A percentile compares a stretch with the other conserved stretches of the same genome.
These are phyloP conservation scores for Candida methanosorbosa DNA, from an alignment of 805 yeast species.

Conservation along the genomic window DNA sequence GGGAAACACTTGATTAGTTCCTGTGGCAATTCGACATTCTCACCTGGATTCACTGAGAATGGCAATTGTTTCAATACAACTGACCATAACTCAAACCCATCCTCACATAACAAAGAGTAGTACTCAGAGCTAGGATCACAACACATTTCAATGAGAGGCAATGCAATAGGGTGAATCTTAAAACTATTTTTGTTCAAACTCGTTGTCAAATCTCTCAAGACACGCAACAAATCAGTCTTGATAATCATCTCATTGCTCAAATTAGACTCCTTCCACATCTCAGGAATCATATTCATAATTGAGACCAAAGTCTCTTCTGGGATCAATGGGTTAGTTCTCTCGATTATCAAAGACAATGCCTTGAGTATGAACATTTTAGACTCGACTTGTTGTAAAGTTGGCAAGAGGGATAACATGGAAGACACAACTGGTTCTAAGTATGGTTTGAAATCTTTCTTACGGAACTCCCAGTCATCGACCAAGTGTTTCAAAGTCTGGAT, in stretches of 20 bases:
- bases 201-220: conserved; percentile 45
- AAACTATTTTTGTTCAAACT: conserved; percentile 48
- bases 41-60: no score
- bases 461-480: conserved; percentile 83
- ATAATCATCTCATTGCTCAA: conserved; percentile 34
- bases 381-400: conserved; percentile 52
- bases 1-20: conserved; percentile 38
- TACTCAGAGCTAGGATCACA: conserved; percentile 54
- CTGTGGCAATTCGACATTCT: conserved; percentile 21
- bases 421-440: conserved; percentile 45
- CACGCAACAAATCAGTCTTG: conserved; percentile 43
- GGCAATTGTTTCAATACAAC: conserved; percentile 59
- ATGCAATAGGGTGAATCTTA: conserved; percentile 41
- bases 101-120: conserved; percentile 62
- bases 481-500: conserved; percentile 59
- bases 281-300: conserved; percentile 52
- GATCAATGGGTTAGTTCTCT: conserved; percentile 57
- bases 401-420: conserved; percentile 41
- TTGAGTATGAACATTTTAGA: conserved; percentile 68
- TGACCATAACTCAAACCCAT: conserved; percentile 83
- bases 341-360: conserved; percentile 54
- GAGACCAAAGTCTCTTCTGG: conserved; percentile 41
- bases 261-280: conserved; percentile 61
- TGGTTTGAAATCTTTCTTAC: conserved; percentile 58
- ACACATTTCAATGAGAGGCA: conserved; percentile 55